Base-by-base conservation (phyloP, 768 basidiomycete genomes). In the Albatrellus ellisii region DNA sequence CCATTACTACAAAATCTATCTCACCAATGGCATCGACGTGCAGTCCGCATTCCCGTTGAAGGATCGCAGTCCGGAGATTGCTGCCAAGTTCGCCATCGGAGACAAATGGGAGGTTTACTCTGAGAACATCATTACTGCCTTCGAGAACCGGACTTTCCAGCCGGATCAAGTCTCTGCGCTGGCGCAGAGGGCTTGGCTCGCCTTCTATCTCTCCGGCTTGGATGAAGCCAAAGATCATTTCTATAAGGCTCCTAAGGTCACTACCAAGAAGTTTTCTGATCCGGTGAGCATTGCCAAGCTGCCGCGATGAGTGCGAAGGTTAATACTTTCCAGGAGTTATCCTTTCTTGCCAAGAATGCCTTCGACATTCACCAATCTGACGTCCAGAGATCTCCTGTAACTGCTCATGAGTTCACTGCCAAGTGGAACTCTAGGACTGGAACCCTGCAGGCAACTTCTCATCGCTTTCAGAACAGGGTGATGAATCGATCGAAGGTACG, bases 21-120 rank as follows among this genome's bases (percentile, higher is more conserved):
- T 79, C 32, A 52, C 56, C 6, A 63, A 68, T 24, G 75, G 64
- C n/a, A 54, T 79, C 28, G 75, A 79, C 50, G 65, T 81, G 17
- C 75, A 79, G 48, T 71, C 70, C 4, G 67, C 62, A 2, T 68
- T 69, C 49, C 58, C 62, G 8, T 26, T 47, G 22, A 26, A 42
- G 9, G 54, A 59, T 36, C 65, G 70, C 24, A 59, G 61, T 27
- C 68, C 73, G 4, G 40, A 67, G 6, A 56, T 54, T 2, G 60
- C 66, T 0, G 66, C 78, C 47, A 53, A 61, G 46, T 61, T 45
- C 26, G 54, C 52, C 22, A 40, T 54, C 22, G 45, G 37, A 2
- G 51, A 54, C 7, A 31, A 28, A 22, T 31, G 39, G 27, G 26
- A 39, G 14, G 35, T 58, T 22, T 46, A 47, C 36, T 24, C 39